Evolutionary conservation across 176 grass and related monocot species (phyloP).

Genomic region (Phoenix roebelenii): DNA sequence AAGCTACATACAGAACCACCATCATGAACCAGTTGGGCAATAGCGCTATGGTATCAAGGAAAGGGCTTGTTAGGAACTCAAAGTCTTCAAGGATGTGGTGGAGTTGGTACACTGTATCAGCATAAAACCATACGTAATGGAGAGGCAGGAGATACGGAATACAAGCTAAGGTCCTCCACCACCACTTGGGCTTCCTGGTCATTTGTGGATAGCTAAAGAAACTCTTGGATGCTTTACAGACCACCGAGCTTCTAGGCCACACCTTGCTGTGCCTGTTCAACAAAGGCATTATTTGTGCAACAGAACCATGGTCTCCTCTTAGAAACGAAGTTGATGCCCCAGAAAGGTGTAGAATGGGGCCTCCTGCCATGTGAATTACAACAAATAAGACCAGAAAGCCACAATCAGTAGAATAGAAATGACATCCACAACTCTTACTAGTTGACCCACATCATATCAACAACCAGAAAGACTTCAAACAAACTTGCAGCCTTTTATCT

Average conservation of each 20-base stretch:
- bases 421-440: no score
- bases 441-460: no score
- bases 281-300: constrained; percentile 4
- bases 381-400: no score
- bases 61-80: constrained; percentile 52
- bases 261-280: constrained; percentile 7
- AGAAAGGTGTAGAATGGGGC: no score
- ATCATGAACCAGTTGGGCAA: constrained; percentile 72
- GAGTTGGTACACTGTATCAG: constrained; percentile 66
- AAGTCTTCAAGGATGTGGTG: constrained; percentile 61
- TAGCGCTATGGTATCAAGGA: constrained; percentile 73
- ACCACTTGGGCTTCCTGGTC: constrained; percentile 89
- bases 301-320: no score
- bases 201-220: constrained; percentile 66
- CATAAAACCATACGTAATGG: constrained; percentile 84
- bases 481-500: no score
- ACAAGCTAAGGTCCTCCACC: constrained; percentile 74
- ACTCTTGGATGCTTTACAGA: constrained; percentile 36
- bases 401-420: no score
- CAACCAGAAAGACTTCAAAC: no score
- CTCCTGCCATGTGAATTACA: no score
- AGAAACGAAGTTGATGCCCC: no score
- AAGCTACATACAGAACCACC: constrained; percentile 54
- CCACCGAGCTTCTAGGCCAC: constrained; percentile 18
- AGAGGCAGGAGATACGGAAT: constrained; percentile 86